Evolutionary conservation across 129 eudicot genomes (phyloP).

Genomic region (Saussurea involucrata): DNA sequence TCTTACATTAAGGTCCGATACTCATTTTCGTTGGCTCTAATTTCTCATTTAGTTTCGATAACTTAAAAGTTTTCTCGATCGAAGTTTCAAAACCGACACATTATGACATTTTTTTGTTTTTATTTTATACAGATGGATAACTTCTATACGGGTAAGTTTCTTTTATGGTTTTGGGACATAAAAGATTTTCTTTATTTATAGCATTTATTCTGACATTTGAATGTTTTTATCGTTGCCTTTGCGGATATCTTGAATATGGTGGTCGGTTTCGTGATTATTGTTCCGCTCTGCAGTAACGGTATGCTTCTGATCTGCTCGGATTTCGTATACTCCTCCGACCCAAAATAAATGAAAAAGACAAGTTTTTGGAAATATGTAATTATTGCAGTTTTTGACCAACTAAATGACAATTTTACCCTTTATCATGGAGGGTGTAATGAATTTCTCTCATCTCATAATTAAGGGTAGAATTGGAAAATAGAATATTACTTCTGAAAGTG

Average conservation of each 20-base stretch:
- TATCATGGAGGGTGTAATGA: neutral
- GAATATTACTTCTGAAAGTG: neutral
- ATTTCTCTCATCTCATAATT: neutral
- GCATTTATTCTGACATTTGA: neutral
- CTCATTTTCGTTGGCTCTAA: neutral
- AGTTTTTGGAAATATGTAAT: neutral
- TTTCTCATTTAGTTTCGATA: neutral
- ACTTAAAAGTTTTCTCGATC: neutral
- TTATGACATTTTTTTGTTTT: neutral
- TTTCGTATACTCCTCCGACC: neutral
- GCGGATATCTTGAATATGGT: constrained; percentile 12
- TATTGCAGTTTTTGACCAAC: too few relatives aligned
- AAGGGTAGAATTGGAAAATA: neutral
- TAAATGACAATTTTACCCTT: neutral
- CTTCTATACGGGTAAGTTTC: constrained; percentile 80
- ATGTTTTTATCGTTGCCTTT: constrained; percentile 12
- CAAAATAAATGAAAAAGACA: neutral
- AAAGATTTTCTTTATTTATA: neutral
- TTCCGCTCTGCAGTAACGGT: constrained; percentile 66
- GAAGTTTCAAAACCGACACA: neutral
- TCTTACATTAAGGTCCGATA: constrained; percentile 78
- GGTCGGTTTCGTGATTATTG: constrained; percentile 17
- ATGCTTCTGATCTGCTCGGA: constrained; percentile 11
- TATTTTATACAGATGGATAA: constrained; percentile 76
- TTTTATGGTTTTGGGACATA: neutral